Evolutionary conservation across 305 asterid species (phyloP), one percentile per base, ranked within the genome.

Genomic region (Striga hermonthica): DNA sequence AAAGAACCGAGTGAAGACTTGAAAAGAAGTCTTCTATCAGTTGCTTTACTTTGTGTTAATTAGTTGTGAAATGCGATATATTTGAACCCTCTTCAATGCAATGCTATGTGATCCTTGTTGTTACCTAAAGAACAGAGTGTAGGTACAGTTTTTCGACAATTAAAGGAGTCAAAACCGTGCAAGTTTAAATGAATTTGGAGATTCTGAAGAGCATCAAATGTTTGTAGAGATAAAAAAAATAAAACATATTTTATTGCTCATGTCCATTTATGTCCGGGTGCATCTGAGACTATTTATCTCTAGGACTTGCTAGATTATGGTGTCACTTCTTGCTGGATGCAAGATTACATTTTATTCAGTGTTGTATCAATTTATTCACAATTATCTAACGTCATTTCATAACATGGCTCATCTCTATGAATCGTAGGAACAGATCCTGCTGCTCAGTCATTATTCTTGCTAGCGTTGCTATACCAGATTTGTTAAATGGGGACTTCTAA

Each of bases 51-150:
- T 11, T 57, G 5, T 44, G 56, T n/a, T 34, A 35, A 57, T 28
- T 31, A 28, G 28, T 66, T 12, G 13, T 55, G 0, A 14, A 6
- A 49, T 36, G 49, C 6, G 7, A 38, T 9, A 31, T 11, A 50
- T 13, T 31, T 11, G 55, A 43, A 9, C 41, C 9, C 40, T 60
- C 44, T 56, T 67, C 10, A 8, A 22, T 50, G 14, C 35, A 57
- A 57, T 34, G 57, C 39, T 14, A 69, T 40, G 12, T 15, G 49
- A 14, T 40, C 45, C 47, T 49, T 65, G 47, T 35, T 37, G 14
- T 8, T 6, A 5, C 39, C 35, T 36, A 9, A 49, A 9, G 36
- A n/a, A 13, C n/a, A 39, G n/a, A n/a, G n/a, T n/a, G n/a, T n/a
- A n/a, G 11, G 10, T 16, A 13, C 31, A 40, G 56, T 34, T 16